Evolutionary conservation across 306 rosid species (phyloP).

Genomic region (Morella rubra): DNA sequence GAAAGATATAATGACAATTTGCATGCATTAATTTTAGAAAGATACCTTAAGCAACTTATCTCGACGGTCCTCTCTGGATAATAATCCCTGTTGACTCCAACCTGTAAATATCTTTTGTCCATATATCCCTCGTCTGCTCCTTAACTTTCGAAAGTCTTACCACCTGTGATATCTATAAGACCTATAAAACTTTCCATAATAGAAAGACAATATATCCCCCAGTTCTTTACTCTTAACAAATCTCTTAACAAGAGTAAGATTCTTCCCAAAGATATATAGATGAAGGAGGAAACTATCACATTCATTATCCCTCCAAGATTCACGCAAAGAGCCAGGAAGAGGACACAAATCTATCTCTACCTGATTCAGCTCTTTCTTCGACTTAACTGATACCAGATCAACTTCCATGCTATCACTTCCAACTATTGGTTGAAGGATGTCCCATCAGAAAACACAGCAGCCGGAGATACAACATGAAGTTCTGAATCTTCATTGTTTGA

Average conservation of each 20-base stretch:
- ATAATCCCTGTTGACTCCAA: constrained; percentile 89
- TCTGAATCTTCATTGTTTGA: constrained; percentile 15
- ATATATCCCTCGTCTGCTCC: constrained; percentile 54
- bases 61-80: constrained; percentile 50
- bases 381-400: constrained; percentile 1
- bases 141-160: constrained; percentile 65
- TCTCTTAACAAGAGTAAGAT: constrained; percentile 65
- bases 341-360: constrained; percentile 35
- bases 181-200: constrained; percentile 76
- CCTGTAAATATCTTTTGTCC: constrained; percentile 80
- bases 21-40: constrained; percentile 20
- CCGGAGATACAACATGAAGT: constrained; percentile 11
- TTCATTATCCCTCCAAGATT: constrained; percentile 62
- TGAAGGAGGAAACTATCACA: constrained; percentile 71
- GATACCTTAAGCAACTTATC: constrained; percentile 46
- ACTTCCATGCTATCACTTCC: constrained; percentile 35
- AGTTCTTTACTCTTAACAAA: constrained; percentile 60
- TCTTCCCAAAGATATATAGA: constrained; percentile 79
- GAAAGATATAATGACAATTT: constrained; percentile 7
- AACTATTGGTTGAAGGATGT: constrained; percentile 26
- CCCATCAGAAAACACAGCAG: constrained; percentile 10
- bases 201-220: constrained; percentile 76
- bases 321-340: constrained; percentile 63
- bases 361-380: constrained; percentile 21
- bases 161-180: constrained; percentile 72